phyloP scores from a whole-genome alignment of 2,329 filamentous ascomycete genomes.

The Colletotrichum scovillei region DNA sequence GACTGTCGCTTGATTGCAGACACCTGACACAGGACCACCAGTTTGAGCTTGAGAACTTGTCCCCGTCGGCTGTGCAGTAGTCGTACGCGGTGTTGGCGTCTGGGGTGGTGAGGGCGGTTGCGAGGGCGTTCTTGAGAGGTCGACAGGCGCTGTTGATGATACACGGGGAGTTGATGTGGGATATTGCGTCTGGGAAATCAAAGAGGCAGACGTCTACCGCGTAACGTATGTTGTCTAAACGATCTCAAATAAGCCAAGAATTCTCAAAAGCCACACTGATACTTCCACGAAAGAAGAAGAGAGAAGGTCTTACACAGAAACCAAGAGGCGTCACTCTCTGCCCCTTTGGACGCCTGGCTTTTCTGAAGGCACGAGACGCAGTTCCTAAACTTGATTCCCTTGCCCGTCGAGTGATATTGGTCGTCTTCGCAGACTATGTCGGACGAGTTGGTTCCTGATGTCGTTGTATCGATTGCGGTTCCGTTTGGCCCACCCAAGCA shows the following conservation, averaged over 20 bases:
- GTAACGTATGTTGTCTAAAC: slow-evolving; percentile 61
- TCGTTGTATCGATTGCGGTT: slow-evolving; percentile 46
- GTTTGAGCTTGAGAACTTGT: slow-evolving; percentile 44
- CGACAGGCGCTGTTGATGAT: slow-evolving; percentile 54
- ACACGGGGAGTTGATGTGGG: slow-evolving; percentile 52
- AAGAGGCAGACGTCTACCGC: slow-evolving; percentile 60
- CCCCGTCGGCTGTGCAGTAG: slow-evolving; percentile 55
- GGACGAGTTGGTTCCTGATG: slow-evolving; percentile 54
- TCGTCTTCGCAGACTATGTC: slow-evolving; percentile 61
- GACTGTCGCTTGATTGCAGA: slow-evolving; percentile 51
- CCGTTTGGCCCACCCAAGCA: slow-evolving; percentile 55
- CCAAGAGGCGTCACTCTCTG: slow-evolving; percentile 57
- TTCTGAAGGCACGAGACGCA: slow-evolving; percentile 60
- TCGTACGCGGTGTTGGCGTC: slow-evolving; percentile 44
- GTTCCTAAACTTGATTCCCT: slow-evolving; percentile 58
- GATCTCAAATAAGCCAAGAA: not conserved
- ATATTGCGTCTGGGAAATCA: slow-evolving; percentile 43
- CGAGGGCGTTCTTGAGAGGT: slow-evolving; percentile 51
- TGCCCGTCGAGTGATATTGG: slow-evolving; percentile 49
- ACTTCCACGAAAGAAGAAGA: not conserved
- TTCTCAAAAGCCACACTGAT: not conserved
- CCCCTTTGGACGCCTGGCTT: slow-evolving; percentile 52
- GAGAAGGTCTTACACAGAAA: slow-evolving; percentile 56
- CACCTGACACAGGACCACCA: slow-evolving; percentile 55
- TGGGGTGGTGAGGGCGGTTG: slow-evolving; percentile 44